Evolutionary conservation across 2,329 filamentous ascomycete genomes (phyloP).

Genomic region (Fusarium citri): DNA sequence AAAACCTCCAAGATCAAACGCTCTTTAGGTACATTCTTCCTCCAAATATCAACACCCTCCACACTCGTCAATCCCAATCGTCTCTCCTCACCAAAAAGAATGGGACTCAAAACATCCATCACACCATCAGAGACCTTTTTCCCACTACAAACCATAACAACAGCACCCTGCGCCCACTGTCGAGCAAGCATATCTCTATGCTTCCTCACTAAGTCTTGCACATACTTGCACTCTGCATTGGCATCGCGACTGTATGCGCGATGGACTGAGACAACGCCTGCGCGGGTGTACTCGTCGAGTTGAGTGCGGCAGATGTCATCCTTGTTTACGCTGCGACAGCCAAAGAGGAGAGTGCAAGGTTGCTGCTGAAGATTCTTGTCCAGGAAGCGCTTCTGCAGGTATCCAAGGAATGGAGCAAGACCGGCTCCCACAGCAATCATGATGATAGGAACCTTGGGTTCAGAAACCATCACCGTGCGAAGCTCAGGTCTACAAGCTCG

Average conservation of each 20-base stretch:
- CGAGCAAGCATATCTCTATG: background rate
- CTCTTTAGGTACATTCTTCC: background rate
- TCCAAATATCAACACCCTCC: background rate
- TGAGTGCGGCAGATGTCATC: conserved; percentile 3
- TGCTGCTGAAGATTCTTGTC: background rate
- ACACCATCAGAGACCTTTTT: conserved; percentile 16
- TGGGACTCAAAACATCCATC: conserved; percentile 9
- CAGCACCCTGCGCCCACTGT: conserved; percentile 12
- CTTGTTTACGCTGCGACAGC: conserved; percentile 1
- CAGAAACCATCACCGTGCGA: background rate
- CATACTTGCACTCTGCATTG: background rate
- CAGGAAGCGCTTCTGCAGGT: conserved; percentile 10
- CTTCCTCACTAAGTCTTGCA: background rate
- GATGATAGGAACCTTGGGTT: conserved; percentile 3
- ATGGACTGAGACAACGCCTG: background rate
- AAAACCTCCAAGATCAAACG: conserved; percentile 15
- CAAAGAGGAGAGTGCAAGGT: background rate
- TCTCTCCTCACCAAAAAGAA: conserved; percentile 5
- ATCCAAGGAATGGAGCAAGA: conserved; percentile 5
- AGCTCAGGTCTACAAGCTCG: conserved; percentile 1
- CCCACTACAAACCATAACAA: conserved; percentile 15
- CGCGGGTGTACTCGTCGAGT: background rate
- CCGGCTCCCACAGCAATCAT: conserved; percentile 18
- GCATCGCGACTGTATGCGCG: conserved; percentile 5
- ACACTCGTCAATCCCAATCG: background rate